Base-by-base conservation (phyloP, 78 protist species). In the Dictyostelium citrinum region DNA sequence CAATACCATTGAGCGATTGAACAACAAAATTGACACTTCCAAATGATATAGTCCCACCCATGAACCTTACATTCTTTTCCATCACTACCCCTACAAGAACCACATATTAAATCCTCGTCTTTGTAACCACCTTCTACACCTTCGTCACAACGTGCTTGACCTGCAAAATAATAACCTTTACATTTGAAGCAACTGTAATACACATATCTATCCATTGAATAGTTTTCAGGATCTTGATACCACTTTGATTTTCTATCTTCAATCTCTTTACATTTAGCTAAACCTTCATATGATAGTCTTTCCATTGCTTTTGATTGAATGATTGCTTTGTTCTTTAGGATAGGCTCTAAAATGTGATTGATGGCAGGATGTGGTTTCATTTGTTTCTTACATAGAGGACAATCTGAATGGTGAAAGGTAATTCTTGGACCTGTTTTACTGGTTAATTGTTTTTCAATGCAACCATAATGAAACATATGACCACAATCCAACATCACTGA, bases 21-120 rank as follows among this genome's bases (percentile, higher is more conserved):
- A 77, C 92, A 86, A 77, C 92, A 86, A 43, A 76, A 86, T 27
- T 86, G 83, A 76, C 92, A 86, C 45, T 86, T 86, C 68, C 81
- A 86, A 24, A 55, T 68, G 29, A 37, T 55, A 74, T 74, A 86
- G 33, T 86, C 92, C 39, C 55, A 55, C 29, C 92, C 92, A 77
- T 86, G 92, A 8, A 77, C 16, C 3, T 51, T 86, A 45, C 92
- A 86, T 77, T 86, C 58, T 39, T 86, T 58, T 33, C 39, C 70
- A 35, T 55, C 72, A n/a, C 43, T 55, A 14, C 91, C 91, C 20
- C 58, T 31, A 64, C 92, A 86, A 3, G 60, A 41, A 3, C 51
- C 68, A 86, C 92, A 86, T n/a, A 86, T 16, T 9, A 86, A 77
- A 9, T 86, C 92, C 22, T 86, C 79, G 9, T 85, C 84, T 41